Evolutionary conservation across 2,329 filamentous ascomycete species (phyloP).

Genomic region (Phaeosphaeria sp.): DNA sequence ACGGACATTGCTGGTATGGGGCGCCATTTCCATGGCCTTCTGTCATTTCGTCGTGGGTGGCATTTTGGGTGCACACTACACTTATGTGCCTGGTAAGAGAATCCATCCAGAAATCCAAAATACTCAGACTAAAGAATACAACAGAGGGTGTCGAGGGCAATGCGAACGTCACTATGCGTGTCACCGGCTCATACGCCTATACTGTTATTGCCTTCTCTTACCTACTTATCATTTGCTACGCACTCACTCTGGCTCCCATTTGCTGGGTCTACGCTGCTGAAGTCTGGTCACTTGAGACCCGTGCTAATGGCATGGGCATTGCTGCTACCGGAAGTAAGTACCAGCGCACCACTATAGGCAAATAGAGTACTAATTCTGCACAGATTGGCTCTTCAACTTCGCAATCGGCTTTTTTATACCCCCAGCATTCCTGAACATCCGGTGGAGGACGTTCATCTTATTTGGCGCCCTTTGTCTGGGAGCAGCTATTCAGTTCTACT

Average conservation of each 20-base stretch:
- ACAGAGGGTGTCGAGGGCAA: conserved; percentile 53
- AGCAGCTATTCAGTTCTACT: conserved; percentile 54
- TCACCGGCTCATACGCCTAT: conserved; percentile 61
- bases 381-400: conserved; percentile 64
- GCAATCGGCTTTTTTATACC: conserved; percentile 66
- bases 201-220: conserved; percentile 71
- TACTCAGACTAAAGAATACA: background rate
- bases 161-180: conserved; percentile 61
- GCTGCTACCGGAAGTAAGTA: conserved; percentile 51
- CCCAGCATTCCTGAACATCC: conserved; percentile 64
- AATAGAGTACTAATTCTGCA: background rate
- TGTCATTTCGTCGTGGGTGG: conserved; percentile 57
- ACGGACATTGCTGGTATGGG: conserved; percentile 51
- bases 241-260: conserved; percentile 67
- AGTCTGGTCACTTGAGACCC: conserved; percentile 67
- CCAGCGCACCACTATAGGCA: background rate
- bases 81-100: conserved; percentile 46
- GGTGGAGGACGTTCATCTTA: conserved; percentile 60
- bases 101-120: background rate
- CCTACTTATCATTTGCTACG: conserved; percentile 68
- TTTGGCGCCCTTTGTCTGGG: conserved; percentile 57
- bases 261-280: conserved; percentile 72
- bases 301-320: conserved; percentile 65
- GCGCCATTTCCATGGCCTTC: conserved; percentile 52
- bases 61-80: conserved; percentile 49